These are phyloP conservation scores for Colletotrichum acutatum DNA, from an alignment of 2,329 filamentous ascomycete species.

Conservation along the genomic window DNA sequence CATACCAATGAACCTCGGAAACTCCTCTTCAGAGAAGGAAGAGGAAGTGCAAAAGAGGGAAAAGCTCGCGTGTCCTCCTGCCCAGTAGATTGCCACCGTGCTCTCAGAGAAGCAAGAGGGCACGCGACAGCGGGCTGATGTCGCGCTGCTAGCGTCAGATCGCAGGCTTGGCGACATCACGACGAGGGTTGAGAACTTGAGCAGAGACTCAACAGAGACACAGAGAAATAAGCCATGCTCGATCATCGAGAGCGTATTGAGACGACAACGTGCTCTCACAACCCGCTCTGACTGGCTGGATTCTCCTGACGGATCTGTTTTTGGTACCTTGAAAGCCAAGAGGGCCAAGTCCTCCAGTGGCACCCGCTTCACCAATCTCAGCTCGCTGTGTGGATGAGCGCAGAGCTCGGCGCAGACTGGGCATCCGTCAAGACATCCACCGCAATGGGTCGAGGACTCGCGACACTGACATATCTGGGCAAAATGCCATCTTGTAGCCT, in stretches of 20 bases:
- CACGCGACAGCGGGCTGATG: slow-evolving; percentile 24
- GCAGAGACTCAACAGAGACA: neutral
- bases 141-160: slow-evolving; percentile 17
- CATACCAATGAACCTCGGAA: neutral
- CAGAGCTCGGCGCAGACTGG: slow-evolving; percentile 32
- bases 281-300: slow-evolving; percentile 14
- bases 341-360: slow-evolving; percentile 24
- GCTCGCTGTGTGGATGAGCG: slow-evolving; percentile 18
- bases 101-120: slow-evolving; percentile 22
- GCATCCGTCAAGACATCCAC: slow-evolving; percentile 33
- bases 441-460: neutral
- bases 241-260: slow-evolving; percentile 7
- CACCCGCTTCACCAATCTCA: slow-evolving; percentile 25
- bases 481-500: neutral
- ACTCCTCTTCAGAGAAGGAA: neutral
- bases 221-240: neutral
- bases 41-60: neutral
- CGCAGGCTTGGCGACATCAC: slow-evolving; percentile 21
- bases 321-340: slow-evolving; percentile 31
- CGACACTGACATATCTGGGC: neutral
- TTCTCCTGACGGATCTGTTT: neutral
- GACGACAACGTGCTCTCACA: slow-evolving; percentile 25
- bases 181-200: neutral
- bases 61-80: slow-evolving; percentile 25
- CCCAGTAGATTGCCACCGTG: slow-evolving; percentile 28